Conservation (phyloP, 1,139 yeast genomes). For the Yamadazyma mexicana region DNA sequence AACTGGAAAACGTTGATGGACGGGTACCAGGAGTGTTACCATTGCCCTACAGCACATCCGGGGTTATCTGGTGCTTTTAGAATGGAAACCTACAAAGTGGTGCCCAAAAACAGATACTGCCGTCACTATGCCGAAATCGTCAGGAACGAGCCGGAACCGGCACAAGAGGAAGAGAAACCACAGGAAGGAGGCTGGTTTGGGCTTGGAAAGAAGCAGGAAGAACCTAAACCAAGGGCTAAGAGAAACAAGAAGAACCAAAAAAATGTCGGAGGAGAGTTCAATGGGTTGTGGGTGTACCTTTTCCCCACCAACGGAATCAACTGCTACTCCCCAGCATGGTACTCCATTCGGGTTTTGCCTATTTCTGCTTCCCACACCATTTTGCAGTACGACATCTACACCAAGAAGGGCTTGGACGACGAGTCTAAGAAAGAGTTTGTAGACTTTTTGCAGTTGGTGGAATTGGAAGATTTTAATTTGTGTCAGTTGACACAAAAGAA, state of each 20-base stretch:
- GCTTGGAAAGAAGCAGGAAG: conserved; percentile 32
- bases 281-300: conserved; percentile 61
- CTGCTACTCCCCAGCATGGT: conserved; percentile 69
- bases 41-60: conserved; percentile 67
- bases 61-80: conserved; percentile 56
- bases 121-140: conserved; percentile 48
- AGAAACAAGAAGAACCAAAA: conserved; percentile 18
- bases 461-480: conserved; percentile 57
- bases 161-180: conserved; percentile 8
- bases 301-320: conserved; percentile 61
- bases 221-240: conserved; percentile 10
- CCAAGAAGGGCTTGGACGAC: conserved; percentile 57
- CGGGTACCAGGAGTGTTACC: conserved; percentile 67
- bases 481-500: conserved; percentile 61
- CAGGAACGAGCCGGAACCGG: conserved; percentile 8
- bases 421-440: conserved; percentile 58
- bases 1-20: conserved; percentile 70
- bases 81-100: conserved; percentile 66
- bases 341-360: conserved; percentile 60
- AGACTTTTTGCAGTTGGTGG: conserved; percentile 61
- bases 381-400: conserved; percentile 59
- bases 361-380: conserved; percentile 52
- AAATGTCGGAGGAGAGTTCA: conserved; percentile 58
- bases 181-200: conserved; percentile 49
- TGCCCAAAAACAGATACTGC: conserved; percentile 57